Evolutionary conservation across 495 filamentous ascomycete species (phyloP), one percentile per base, ranked within the genome.

Genomic region (Neurospora intermedia): DNA sequence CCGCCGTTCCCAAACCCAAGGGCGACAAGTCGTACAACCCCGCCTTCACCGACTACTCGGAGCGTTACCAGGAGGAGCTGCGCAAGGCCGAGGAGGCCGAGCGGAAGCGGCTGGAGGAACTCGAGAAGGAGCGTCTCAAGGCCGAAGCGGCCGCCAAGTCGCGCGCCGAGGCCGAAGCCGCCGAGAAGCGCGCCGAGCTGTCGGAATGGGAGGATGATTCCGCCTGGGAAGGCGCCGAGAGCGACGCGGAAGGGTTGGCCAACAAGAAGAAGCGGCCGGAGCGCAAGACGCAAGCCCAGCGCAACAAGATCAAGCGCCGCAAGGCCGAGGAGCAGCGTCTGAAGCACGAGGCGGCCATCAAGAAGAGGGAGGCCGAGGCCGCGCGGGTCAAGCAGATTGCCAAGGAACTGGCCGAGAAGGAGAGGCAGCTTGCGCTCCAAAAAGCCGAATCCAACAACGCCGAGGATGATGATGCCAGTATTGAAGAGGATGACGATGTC

Each of bases 1-100:
- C 93, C 2, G 89, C 93, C n/a, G 91, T 98, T 7, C 84, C 86
- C 73, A 90, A 87, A 73, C 96, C 96, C 4, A 88, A 88, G 20
- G 93, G 89, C 3, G 94, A 93, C 54, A 91, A 88, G 78, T 96
- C 93, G 79, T 99, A 99, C 81, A 99, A 99, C 77, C 96, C 96
- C 0, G 84, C 85, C 9, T 96, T 95, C 73, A 86, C 89, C 73
- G 93, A 97, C 70, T 99, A 95, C 87, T 89, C 92, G 71, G 84
- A 86, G 13, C 87, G 95, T 6, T 82, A 97, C 48, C 85, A 87
- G 23, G 85, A 88, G 40, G 92, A 94, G 79, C 92, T 93, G 39
- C 85, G 89, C 70, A 91, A 91, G 81, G 95, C 90, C 41, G 87
- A 98, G 2, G 90, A 90, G 72, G 88, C 89, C 4, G 96, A 98